A percentile compares a stretch with the other conserved stretches of the same genome.
Conservation (phyloP, 2,329 filamentous ascomycete species). For the Aspergillus clavatus region DNA sequence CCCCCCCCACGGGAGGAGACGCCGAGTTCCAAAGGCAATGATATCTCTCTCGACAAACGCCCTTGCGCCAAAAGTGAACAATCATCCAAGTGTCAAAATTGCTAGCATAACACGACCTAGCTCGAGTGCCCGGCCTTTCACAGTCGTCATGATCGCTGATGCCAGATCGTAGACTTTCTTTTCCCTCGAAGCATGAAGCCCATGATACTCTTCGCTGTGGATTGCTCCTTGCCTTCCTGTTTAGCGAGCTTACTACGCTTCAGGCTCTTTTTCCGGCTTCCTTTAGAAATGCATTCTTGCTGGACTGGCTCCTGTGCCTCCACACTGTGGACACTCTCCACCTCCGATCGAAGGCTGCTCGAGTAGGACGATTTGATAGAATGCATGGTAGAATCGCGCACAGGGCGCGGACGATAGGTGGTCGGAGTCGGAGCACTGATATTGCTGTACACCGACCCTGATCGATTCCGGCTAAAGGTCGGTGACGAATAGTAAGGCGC, state of each 20-base stretch:
- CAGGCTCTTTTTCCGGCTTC: slow-evolving; percentile 17
- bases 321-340: slow-evolving; percentile 13
- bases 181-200: slow-evolving; percentile 19
- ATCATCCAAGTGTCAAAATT: too few species aligned
- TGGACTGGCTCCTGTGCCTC: slow-evolving; percentile 10
- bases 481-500: slow-evolving; percentile 17
- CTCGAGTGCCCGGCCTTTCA: too few species aligned
- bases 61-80: too few species aligned
- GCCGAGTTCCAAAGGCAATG: too few species aligned
- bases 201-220: slow-evolving; percentile 19
- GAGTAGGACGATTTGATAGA: slow-evolving; percentile 22
- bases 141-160: neutral
- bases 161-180: slow-evolving; percentile 15
- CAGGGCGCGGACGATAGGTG: slow-evolving; percentile 17
- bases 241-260: slow-evolving; percentile 11
- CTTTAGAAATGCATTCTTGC: slow-evolving; percentile 7
- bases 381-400: slow-evolving; percentile 25
- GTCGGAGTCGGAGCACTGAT: slow-evolving; percentile 15
- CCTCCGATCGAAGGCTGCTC: slow-evolving; percentile 28
- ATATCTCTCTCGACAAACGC: too few species aligned
- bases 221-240: slow-evolving; percentile 6
- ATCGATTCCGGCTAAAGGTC: slow-evolving; percentile 18
- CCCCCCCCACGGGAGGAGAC: too few species aligned
- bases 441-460: slow-evolving; percentile 21
- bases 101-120: neutral